These are phyloP conservation scores for Boletus subcaerulescens DNA, from an alignment of 768 basidiomycete genomes.

Conservation along the genomic window DNA sequence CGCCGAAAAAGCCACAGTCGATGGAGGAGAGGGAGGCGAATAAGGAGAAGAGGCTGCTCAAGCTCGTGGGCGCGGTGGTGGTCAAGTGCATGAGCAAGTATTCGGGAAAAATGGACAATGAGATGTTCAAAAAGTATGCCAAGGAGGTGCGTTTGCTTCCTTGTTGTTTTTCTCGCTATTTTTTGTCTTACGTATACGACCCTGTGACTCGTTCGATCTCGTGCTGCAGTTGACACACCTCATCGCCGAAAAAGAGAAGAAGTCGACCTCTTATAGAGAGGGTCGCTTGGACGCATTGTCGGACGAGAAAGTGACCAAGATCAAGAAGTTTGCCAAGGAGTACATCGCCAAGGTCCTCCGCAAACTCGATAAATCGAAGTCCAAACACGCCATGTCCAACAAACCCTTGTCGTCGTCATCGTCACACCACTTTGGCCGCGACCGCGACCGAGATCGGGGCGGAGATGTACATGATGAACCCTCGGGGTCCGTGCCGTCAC, in stretches of 20 bases:
- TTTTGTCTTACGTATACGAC: constrained; percentile 1
- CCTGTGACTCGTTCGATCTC: background rate
- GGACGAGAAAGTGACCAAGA: constrained; percentile 84
- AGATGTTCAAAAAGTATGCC: constrained; percentile 91
- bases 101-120: constrained; percentile 66
- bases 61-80: constrained; percentile 85
- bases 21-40: constrained; percentile 60
- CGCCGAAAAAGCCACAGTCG: constrained; percentile 40
- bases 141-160: constrained; percentile 66
- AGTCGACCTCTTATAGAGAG: constrained; percentile 75
- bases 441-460: background rate
- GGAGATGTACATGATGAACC: background rate
- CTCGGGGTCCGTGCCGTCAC: constrained; percentile 11
- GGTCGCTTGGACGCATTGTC: constrained; percentile 70
- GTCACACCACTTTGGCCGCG: constrained; percentile 10
- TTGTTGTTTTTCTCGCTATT: background rate
- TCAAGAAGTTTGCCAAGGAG: constrained; percentile 91
- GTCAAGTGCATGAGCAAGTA: constrained; percentile 94
- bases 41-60: constrained; percentile 80
- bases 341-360: constrained; percentile 80
- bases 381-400: constrained; percentile 16
- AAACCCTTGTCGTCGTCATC: constrained; percentile 22
- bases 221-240: constrained; percentile 68
- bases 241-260: constrained; percentile 95
- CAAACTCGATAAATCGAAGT: constrained; percentile 51